Evolutionary conservation across 305 asterid species (phyloP).

Genomic region (Rubia tinctorum): DNA sequence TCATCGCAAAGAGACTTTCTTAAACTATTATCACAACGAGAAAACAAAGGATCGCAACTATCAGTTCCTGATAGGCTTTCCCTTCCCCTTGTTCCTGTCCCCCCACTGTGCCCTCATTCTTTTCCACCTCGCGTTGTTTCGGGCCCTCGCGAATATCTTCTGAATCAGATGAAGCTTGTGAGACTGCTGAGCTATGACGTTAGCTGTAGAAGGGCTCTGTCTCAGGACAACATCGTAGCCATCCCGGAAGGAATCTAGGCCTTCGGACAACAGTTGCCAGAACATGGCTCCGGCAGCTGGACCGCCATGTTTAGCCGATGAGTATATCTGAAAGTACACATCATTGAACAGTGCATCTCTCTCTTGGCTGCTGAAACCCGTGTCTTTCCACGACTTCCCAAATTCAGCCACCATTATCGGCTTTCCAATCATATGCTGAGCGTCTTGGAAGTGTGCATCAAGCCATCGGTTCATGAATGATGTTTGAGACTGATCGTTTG

Average conservation of each 20-base stretch:
- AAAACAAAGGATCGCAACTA: no score
- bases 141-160: constrained; percentile 45
- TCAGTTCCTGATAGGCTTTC: constrained; percentile 43
- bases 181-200: constrained; percentile 63
- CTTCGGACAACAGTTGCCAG: constrained; percentile 81
- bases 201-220: constrained; percentile 58
- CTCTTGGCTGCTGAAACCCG: constrained; percentile 50
- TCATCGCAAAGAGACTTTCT: constrained; percentile 49
- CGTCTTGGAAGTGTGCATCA: constrained; percentile 64
- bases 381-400: constrained; percentile 74
- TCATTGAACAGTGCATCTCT: constrained; percentile 59
- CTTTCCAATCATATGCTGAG: constrained; percentile 58
- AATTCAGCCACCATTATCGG: constrained; percentile 75
- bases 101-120: constrained; percentile 35
- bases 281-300: constrained; percentile 90
- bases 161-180: constrained; percentile 47
- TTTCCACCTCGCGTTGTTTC: constrained; percentile 39
- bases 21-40: constrained; percentile 3
- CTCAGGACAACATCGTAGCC: constrained; percentile 75
- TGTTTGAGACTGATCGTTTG: constrained; percentile 45
- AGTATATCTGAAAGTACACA: constrained; percentile 59
- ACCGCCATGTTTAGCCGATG: constrained; percentile 78
- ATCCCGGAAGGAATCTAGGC: constrained; percentile 66
- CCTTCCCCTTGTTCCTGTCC: constrained; percentile 29
- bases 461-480: constrained; percentile 70